These are phyloP conservation scores for Boletellus ananas DNA, from an alignment of 768 basidiomycete species.

Conservation along the genomic window DNA sequence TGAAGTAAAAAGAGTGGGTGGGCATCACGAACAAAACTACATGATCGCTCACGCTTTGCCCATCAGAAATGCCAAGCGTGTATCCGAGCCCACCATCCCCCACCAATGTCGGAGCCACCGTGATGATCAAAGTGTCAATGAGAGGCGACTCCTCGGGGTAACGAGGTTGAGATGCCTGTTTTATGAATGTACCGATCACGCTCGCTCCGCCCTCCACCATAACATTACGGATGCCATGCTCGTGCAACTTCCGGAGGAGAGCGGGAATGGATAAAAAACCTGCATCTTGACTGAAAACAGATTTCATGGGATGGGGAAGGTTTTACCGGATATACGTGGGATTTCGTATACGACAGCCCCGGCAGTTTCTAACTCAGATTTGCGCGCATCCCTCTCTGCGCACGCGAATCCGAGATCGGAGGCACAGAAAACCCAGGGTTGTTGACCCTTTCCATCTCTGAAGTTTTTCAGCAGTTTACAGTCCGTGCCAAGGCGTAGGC, in stretches of 20 bases:
- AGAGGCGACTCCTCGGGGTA: constrained; percentile 21
- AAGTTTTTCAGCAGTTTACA: constrained; percentile 74
- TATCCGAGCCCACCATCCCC: constrained; percentile 70
- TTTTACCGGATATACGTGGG: constrained; percentile 36
- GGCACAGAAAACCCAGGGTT: constrained; percentile 71
- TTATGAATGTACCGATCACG: constrained; percentile 59
- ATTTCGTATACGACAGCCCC: constrained; percentile 68
- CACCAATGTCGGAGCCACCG: constrained; percentile 82
- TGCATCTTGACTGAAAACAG: constrained; percentile 10
- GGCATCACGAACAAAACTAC: not conserved
- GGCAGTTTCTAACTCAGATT: constrained; percentile 47
- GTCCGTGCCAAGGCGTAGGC: constrained; percentile 58
- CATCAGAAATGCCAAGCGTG: constrained; percentile 18
- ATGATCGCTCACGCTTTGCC: constrained; percentile 15
- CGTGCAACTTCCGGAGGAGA: constrained; percentile 51
- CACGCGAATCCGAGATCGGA: not conserved
- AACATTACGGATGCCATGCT: constrained; percentile 60
- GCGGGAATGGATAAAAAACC: constrained; percentile 42
- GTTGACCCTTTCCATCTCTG: constrained; percentile 50
- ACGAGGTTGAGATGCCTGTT: constrained; percentile 8
- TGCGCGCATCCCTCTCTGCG: constrained; percentile 32
- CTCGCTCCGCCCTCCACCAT: constrained; percentile 97
- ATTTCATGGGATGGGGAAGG: not conserved
- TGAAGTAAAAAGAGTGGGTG: constrained; percentile 1
- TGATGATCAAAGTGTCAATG: constrained; percentile 77